Base-by-base conservation (phyloP, 83 land plant species). In the Thuja plicata region DNA sequence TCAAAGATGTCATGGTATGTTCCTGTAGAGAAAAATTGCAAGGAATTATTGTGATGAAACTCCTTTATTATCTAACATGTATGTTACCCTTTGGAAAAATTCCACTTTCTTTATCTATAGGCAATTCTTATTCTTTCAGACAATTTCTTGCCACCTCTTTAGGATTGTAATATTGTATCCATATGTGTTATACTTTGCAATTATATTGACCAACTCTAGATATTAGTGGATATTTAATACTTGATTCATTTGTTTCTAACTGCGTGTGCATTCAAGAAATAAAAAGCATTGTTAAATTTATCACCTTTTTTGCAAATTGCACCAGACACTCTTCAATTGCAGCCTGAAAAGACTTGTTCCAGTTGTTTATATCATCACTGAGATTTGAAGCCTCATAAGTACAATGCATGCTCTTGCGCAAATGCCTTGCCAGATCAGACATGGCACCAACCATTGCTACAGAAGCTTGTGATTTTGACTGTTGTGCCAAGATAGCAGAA, bases 341-440 rank as follows among this genome's bases (percentile, higher is more conserved):
- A 84, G 87, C 87, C 87, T 94, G 96, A 83, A 97, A 92, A 77
- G 62, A 86, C 40, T 89, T 84, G 85, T 93, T 92, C 89, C 70
- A 87, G 45, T 88, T 90, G 60, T 62, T 87, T 15, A 48, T 34
- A 41, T 88, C 94, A 86, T 86, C 84, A 34, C 81, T 87, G 38
- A 54, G 30, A 45, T 87, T 89, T 5, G 94, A 89, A 81, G 90
- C 87, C 87, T 96, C 98, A 86, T 87, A 37, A 66, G 93, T 90
- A 79, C 40, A 89, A 86, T 95, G 99, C 88, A 96, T 81, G 90
- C 96, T 91, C 60, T 91, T 97, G 3, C 97, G 91, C 88, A 97
- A 88, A 88, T 95, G 99, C 81, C 89, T 94, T 38, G 92, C 91
- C 70, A 97, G 66, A 82, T 96, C 99, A 92, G 87, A 90, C 71